Conservation (phyloP, 108 stramenopile species). For the Pseudonitzschia delicatissima region DNA sequence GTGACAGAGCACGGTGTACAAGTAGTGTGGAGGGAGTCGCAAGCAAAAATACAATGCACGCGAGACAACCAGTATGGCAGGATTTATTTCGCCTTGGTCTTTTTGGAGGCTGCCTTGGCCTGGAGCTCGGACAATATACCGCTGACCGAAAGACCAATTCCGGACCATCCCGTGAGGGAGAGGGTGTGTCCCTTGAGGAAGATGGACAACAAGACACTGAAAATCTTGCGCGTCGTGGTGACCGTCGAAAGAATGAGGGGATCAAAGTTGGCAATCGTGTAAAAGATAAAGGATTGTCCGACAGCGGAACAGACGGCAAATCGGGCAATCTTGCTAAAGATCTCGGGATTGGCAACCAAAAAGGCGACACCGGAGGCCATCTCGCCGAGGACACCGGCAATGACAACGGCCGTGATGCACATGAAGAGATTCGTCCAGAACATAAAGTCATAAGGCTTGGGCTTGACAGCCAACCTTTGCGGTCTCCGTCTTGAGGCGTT, state of each 20-base stretch:
- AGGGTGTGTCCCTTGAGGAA: slow-evolving; percentile 89
- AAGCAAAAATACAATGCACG: too few species aligned
- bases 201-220: slow-evolving; percentile 91
- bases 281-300: slow-evolving; percentile 99
- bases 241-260: slow-evolving; percentile 94
- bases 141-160: slow-evolving; percentile 78
- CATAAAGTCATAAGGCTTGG: slow-evolving; percentile 94
- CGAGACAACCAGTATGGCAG: too few species aligned
- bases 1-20: too few species aligned
- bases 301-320: slow-evolving; percentile 93
- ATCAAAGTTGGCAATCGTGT: slow-evolving; percentile 97
- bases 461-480: slow-evolving; percentile 86
- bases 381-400: slow-evolving; percentile 75
- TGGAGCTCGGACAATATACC: slow-evolving; percentile 88
- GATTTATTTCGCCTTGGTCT: slow-evolving; percentile 31
- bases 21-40: too few species aligned
- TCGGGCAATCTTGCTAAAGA: slow-evolving; percentile 82
- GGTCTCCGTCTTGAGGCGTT: slow-evolving; percentile 84
- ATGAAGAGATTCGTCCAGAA: slow-evolving; percentile 93
- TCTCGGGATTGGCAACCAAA: slow-evolving; percentile 80
- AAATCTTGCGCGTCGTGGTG: slow-evolving; percentile 98
- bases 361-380: slow-evolving; percentile 68
- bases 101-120: slow-evolving; percentile 55
- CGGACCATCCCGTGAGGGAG: slow-evolving; percentile 85
- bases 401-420: slow-evolving; percentile 74